phyloP scores from a whole-genome alignment of 2,329 filamentous ascomycete genomes.

The Aspergillus felis region DNA sequence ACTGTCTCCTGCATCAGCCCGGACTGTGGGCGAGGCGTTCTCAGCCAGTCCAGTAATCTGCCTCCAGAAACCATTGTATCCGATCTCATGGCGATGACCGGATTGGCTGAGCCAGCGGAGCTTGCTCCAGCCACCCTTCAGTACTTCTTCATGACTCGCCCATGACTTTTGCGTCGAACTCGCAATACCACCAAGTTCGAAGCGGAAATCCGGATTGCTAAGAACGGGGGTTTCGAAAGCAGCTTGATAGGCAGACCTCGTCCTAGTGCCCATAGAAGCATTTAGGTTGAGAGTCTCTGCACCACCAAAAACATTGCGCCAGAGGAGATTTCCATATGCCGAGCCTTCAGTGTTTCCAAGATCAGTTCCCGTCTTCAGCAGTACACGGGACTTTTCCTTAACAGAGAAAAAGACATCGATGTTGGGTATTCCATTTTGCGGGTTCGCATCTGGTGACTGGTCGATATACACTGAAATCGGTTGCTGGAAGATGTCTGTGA shows the following conservation, averaged over 20 bases:
- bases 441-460: conserved; percentile 65
- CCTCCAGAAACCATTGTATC: conserved; percentile 79
- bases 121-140: conserved; percentile 73
- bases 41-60: conserved; percentile 76
- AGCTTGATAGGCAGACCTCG: conserved; percentile 85
- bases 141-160: conserved; percentile 88
- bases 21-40: conserved; percentile 74
- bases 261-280: conserved; percentile 83
- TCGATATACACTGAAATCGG: conserved; percentile 80
- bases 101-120: conserved; percentile 66
- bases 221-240: conserved; percentile 77
- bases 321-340: conserved; percentile 79
- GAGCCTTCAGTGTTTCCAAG: conserved; percentile 91
- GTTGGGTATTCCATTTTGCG: conserved; percentile 62
- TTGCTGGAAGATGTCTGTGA: conserved; percentile 76
- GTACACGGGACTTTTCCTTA: conserved; percentile 74
- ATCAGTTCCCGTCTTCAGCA: conserved; percentile 91
- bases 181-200: conserved; percentile 74
- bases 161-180: conserved; percentile 86
- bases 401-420: conserved; percentile 76
- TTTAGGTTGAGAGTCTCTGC: conserved; percentile 86
- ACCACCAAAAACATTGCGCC: conserved; percentile 91
- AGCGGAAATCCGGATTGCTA: conserved; percentile 75
- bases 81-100: conserved; percentile 70
- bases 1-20: conserved; percentile 81